These are phyloP conservation scores for Pichia cabralensis DNA, from an alignment of 805 yeast genomes.

Conservation along the genomic window DNA sequence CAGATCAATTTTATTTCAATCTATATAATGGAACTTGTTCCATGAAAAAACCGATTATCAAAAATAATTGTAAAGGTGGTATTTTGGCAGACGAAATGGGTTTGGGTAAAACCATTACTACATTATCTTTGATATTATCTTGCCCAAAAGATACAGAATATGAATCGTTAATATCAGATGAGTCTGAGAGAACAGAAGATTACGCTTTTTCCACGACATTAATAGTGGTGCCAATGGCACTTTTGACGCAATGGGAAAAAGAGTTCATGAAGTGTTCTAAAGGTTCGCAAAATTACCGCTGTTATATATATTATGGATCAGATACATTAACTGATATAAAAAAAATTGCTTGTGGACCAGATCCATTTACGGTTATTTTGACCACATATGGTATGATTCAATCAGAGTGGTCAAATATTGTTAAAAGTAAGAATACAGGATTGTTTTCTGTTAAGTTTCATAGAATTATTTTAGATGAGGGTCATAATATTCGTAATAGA, in stretches of 20 bases:
- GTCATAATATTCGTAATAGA: constrained; percentile 78
- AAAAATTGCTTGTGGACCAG: constrained; percentile 29
- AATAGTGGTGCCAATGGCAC: constrained; percentile 82
- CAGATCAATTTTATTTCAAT: constrained; percentile 54
- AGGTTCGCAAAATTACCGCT: constrained; percentile 25
- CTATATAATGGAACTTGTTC: constrained; percentile 74
- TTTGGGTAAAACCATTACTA: constrained; percentile 83
- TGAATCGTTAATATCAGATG: constrained; percentile 10
- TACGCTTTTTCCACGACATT: constrained; percentile 69
- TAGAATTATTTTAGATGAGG: constrained; percentile 73
- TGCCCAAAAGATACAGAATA: constrained; percentile 40
- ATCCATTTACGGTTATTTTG: constrained; percentile 59
- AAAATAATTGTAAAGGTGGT: constrained; percentile 63
- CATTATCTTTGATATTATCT: constrained; percentile 61
- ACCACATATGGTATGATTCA: constrained; percentile 86
- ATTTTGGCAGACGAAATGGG: constrained; percentile 97
- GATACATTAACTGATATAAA: constrained; percentile 43
- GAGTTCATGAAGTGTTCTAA: constrained; percentile 59
- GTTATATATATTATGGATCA: constrained; percentile 70
- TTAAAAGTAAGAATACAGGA: constrained; percentile 33
- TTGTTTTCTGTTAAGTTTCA: constrained; percentile 65
- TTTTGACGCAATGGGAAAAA: constrained; percentile 83
- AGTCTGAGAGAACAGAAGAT: constrained; percentile 14
- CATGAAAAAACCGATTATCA: constrained; percentile 52
- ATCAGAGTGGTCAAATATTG: constrained; percentile 53